These are phyloP conservation scores for Aspergillus persii DNA, from an alignment of 2,329 filamentous ascomycete species.

Conservation along the genomic window DNA sequence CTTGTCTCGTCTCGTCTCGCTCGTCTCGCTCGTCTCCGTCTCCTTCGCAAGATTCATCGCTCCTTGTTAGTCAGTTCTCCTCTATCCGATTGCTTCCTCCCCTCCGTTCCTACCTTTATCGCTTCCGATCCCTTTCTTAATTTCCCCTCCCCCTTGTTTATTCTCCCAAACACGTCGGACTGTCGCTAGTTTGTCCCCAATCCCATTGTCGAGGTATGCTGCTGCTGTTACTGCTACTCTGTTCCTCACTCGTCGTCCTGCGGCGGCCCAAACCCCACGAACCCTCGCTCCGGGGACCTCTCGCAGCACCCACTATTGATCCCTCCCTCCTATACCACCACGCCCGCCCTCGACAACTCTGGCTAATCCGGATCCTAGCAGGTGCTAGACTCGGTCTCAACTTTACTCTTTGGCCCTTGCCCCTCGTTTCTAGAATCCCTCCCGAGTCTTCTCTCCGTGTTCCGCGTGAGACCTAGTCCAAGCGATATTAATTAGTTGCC, in stretches of 20 bases:
- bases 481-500: conserved; percentile 14
- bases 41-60: conserved; percentile 17
- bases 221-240: conserved; percentile 7
- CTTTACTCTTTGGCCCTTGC: conserved; percentile 16
- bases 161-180: neutral
- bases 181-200: conserved; percentile 5
- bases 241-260: conserved; percentile 28
- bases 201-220: conserved; percentile 30
- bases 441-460: conserved; percentile 17
- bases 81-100: conserved; percentile 7
- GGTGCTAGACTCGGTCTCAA: conserved; percentile 12
- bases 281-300: conserved; percentile 32
- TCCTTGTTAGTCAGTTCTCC: neutral
- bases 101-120: neutral
- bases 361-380: conserved; percentile 15
- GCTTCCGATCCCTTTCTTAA: neutral
- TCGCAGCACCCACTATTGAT: conserved; percentile 17
- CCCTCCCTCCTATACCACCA: conserved; percentile 29
- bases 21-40: neutral
- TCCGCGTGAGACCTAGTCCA: conserved; percentile 28
- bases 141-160: neutral
- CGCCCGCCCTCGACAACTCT: conserved; percentile 14
- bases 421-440: conserved; percentile 15
- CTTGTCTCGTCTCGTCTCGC: conserved; percentile 1
- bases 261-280: conserved; percentile 40